Conservation (phyloP, 305 asterid genomes). For the Salvia sclarea region DNA sequence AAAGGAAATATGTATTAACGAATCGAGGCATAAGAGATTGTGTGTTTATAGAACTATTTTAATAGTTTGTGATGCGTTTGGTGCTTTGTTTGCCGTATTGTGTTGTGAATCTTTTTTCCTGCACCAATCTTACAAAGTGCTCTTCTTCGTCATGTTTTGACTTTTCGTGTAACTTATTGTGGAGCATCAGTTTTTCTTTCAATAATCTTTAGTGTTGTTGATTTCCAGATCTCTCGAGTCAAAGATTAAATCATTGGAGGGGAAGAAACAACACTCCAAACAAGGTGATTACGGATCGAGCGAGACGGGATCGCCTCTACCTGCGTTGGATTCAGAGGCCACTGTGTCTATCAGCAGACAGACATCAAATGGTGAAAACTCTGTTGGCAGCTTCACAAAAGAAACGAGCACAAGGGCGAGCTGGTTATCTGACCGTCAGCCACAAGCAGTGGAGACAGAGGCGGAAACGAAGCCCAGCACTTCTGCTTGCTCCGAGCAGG, state of each 20-base stretch:
- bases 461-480: conserved; percentile 40
- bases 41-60: not conserved
- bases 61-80: not conserved
- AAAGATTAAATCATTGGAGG: conserved; percentile 57
- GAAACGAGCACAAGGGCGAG: conserved; percentile 44
- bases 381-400: conserved; percentile 74
- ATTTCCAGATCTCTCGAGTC: conserved; percentile 70
- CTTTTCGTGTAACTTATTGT: not conserved
- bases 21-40: not conserved
- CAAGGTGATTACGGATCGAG: conserved; percentile 41
- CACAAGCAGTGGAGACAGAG: conserved; percentile 37
- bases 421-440: conserved; percentile 44
- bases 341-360: conserved; percentile 52
- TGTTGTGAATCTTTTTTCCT: not conserved
- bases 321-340: conserved; percentile 51
- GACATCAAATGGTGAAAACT: conserved; percentile 57
- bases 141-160: not conserved
- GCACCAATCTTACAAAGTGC: not conserved
- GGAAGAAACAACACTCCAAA: conserved; percentile 43
- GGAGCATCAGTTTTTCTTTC: conserved; percentile 2
- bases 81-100: not conserved
- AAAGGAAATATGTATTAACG: too few species aligned
- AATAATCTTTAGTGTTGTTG: not conserved
- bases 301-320: conserved; percentile 51
- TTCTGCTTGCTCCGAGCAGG: conserved; percentile 44